Base-by-base conservation (phyloP, 805 yeast species). In the Candida broadrunensis region DNA sequence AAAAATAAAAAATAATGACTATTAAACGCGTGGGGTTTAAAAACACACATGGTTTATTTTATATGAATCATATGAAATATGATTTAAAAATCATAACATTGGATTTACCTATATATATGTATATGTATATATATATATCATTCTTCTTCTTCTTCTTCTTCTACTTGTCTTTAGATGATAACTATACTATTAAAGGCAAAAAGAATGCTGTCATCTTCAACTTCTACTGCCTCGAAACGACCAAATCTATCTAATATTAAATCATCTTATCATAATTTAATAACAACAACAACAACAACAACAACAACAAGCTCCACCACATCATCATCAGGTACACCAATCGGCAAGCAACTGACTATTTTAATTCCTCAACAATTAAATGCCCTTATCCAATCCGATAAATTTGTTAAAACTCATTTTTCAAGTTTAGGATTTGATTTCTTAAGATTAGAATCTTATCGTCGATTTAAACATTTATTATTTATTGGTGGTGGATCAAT, bases 391-490 rank as follows among this genome's bases (percentile, higher is more conserved):
- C 30, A 51, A 14, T 29, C 42, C 13, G 39, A 44, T 25, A 38
- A 31, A 25, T 44, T 33, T 24, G 27, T 60, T 32, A 51, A 61
- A 36, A 55, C 56, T 35, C 72, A 67, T 43, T 49, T 66, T n/a
- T 59, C 55, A 40, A 49, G 52, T 34, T 43, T 65, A 12, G 73
- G 73, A 5, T 54, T 55, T 27, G 71, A 67, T 38, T 52, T 60
- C 23, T 46, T 67, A 31, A 48, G 63, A 27, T 52, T 67, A 9
- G 56, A 56, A 34, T 49, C 63, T 3, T 67, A 67, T 49, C 59
- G 59, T 42, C 60, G 57, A 44, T 54, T 67, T 27, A 52, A 58
- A 27, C 51, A 56, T 20, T 45, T 56, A 15, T 39, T 63, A 9
- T 49, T 54, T 8, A 46, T 52, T 19, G 60, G 56, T 4, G 65